These are phyloP conservation scores for maize (Zea mays) DNA, from an alignment of 176 grass and related monocot genomes.

Conservation along the genomic window DNA sequence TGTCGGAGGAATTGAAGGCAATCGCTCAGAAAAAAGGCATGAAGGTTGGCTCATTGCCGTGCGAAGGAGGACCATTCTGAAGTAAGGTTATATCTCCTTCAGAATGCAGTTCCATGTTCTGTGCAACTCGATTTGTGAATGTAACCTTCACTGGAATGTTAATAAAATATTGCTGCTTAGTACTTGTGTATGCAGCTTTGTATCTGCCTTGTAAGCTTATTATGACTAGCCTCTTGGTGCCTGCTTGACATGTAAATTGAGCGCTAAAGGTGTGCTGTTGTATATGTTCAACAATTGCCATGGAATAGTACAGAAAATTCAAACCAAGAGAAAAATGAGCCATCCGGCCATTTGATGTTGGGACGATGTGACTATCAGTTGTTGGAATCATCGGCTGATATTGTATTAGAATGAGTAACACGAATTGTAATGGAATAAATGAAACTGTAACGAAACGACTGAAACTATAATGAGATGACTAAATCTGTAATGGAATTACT, in stretches of 20 bases:
- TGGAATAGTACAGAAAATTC: background rate
- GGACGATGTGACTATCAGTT: too few relatives aligned
- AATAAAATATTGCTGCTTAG: constrained; percentile 29
- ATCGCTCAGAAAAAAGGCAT: constrained; percentile 50
- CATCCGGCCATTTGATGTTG: background rate
- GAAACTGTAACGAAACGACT: too few relatives aligned
- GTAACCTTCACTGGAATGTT: constrained; percentile 12
- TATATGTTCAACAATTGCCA: constrained; percentile 1
- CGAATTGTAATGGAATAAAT: too few relatives aligned
- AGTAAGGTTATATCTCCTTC: constrained; percentile 17
- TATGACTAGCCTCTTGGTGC: constrained; percentile 26
- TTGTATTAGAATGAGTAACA: too few relatives aligned
- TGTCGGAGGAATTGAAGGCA: constrained; percentile 46
- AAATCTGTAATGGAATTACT: too few relatives aligned
- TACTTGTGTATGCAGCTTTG: constrained; percentile 20
- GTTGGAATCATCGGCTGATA: too few relatives aligned
- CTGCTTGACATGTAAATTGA: constrained; percentile 48
- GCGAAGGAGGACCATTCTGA: constrained; percentile 39
- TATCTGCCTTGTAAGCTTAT: constrained; percentile 26
- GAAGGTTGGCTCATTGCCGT: constrained; percentile 47
- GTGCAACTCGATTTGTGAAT: background rate
- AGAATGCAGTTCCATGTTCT: constrained; percentile 30
- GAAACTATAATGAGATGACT: too few relatives aligned
- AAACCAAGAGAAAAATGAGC: background rate
- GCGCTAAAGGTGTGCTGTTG: constrained; percentile 28